Conservation (phyloP, 331 rosid genomes). For the Phaseolus coccineus region DNA sequence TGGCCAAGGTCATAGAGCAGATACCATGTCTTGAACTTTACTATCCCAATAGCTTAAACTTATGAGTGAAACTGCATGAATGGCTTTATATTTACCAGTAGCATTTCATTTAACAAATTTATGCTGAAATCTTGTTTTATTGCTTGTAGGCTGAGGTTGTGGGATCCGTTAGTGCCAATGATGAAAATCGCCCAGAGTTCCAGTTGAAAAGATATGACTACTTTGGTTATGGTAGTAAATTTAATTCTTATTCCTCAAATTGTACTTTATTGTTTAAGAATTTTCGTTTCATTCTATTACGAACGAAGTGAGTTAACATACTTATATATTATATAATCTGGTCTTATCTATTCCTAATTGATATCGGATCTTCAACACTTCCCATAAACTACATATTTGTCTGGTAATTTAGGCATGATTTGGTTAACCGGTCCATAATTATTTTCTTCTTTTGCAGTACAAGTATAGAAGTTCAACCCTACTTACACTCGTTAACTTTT, state of each 20-base stretch:
- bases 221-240: slow-evolving; percentile 75
- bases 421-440: slow-evolving; percentile 4
- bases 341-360: too few relatives aligned
- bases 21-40: not conserved
- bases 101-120: slow-evolving; percentile 32
- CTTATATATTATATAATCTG: too few relatives aligned
- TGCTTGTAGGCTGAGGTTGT: slow-evolving; percentile 83
- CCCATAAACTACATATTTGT: slow-evolving; percentile 7
- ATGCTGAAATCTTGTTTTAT: slow-evolving; percentile 32
- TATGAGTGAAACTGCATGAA: not conserved
- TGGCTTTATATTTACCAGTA: slow-evolving; percentile 3
- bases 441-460: slow-evolving; percentile 13
- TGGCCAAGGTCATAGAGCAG: not conserved
- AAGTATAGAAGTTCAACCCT: slow-evolving; percentile 23
- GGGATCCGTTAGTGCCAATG: slow-evolving; percentile 63
- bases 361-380: too few relatives aligned
- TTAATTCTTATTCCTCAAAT: slow-evolving; percentile 36
- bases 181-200: slow-evolving; percentile 72
- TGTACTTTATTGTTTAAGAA: slow-evolving; percentile 28
- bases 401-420: slow-evolving; percentile 13
- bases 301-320: too few relatives aligned
- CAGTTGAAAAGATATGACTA: slow-evolving; percentile 75
- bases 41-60: not conserved
- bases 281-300: slow-evolving; percentile 12
- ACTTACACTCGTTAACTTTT: slow-evolving; percentile 8